Base-by-base conservation (phyloP, 768 basidiomycete species). In the Pulveroboletus sp. region DNA sequence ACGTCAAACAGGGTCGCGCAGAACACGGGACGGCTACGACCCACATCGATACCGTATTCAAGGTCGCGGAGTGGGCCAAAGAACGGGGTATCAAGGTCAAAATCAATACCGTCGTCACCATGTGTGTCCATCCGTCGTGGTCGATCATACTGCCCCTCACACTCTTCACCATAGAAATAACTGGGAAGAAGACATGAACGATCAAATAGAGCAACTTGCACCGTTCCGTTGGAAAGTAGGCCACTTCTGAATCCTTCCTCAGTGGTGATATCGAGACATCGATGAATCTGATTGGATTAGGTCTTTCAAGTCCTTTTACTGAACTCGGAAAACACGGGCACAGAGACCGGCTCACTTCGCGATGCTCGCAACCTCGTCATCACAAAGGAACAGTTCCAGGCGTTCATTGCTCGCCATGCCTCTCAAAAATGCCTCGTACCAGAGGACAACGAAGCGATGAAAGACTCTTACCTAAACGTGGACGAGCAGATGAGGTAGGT, bases 181-280 rank as follows among this genome's bases (percentile, higher is more conserved):
- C 43, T 70, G 65, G 63, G 50, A 71, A 13, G 71, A 73, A 46
- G 71, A 73, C 7, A 74, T 73, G 73, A 73, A 70, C 24, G 63
- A 67, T 6, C 57, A 61, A 30, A 71, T 74, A 6, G 56, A 62
- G 39, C 54, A 66, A 18, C 55, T 72, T 17, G 54, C 50, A 0
- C 72, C 72, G 0, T 63, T 63, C 46, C 71, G 72, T 13, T 74
- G 73, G 73, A 74, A 74, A 65, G 73, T 69, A 54, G 0, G 45
- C 11, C 5, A 13, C 26, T 28, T 4, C 8, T 43, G 3, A 24
- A 4, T 7, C 24, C 26, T 5, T 14, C 26, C 4, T 10, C 11
- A 32, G 10, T 4, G 32, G 11, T 49, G 30, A 24, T 31, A 9
- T 39, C 14, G 15, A 24, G n/a, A 14, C 32, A 18, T 13, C 46